Evolutionary conservation across 1,139 yeast genomes (phyloP), one percentile per base, ranked within the genome.

Genomic region (Yamadazyma diddensiae): DNA sequence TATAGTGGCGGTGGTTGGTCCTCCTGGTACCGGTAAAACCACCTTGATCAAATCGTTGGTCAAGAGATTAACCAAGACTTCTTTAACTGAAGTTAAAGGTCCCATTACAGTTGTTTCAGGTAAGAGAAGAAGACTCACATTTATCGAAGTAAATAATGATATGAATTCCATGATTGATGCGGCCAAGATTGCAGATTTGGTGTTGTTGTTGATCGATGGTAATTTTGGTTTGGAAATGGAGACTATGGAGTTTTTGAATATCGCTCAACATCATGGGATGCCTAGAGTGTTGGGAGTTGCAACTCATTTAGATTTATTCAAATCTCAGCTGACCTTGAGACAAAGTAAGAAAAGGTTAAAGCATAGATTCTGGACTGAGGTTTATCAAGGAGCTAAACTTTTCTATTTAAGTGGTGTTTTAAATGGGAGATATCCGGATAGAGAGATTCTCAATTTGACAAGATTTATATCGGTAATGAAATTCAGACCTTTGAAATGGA

Each of bases 171-270:
- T 94, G 98, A 80, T 90, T 28, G 99, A 94, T 62, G 78, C 94
- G 26, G 96, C 98, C 21, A 94, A 94, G 53, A 79, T 90, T 34
- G 97, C 97, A 0, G 99, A 94, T 58, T 69, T 94, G 43, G 95
- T 94, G 14, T 68, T 94, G 36, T 60, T 94, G 40, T 65, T 92
- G 71, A 79, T 94, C 42, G 99, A 94, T 63, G 98, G 98, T 41
- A 94, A 94, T 57, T 94, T 87, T 56, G 99, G 99, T 4, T 79
- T 94, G 42, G 99, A 94, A 64, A 94, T 94, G 99, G 99, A 94
- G 59, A 94, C 98, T 11, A 94, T 94, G 98, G 99, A 94, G 60
- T 94, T 94, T 54, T 71, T 94, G 43, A 94, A 94, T 53, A 77
- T 94, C 45, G 94, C 96, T 5, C 95, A 94, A 49, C 97, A 94